phyloP scores from a whole-genome alignment of 306 rosid species.

The Fragaria ananassa region DNA sequence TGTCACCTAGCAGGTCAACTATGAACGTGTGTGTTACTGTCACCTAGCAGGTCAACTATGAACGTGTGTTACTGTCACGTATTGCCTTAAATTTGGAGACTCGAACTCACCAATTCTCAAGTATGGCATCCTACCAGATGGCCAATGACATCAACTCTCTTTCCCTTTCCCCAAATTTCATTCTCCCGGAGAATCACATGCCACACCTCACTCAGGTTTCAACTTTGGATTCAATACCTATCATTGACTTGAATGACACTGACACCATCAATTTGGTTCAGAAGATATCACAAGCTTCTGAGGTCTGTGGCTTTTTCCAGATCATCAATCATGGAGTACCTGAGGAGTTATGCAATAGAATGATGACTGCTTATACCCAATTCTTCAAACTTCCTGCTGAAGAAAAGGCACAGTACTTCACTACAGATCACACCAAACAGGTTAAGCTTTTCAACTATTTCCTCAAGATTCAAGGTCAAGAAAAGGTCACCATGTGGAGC shows the following conservation, averaged over 20 bases:
- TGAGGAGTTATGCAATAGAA: constrained; percentile 28
- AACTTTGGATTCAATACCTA: constrained; percentile 35
- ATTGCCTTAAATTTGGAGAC: not conserved
- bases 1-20: not conserved
- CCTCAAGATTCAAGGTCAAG: constrained; percentile 27
- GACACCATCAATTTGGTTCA: constrained; percentile 13
- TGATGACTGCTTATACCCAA: constrained; percentile 21
- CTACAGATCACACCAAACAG: constrained; percentile 32
- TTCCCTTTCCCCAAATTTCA: constrained; percentile 29
- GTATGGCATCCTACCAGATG: constrained; percentile 31
- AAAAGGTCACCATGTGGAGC: constrained; percentile 40
- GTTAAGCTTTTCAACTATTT: constrained; percentile 28
- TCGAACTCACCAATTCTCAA: not conserved
- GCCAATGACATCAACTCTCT: constrained; percentile 25
- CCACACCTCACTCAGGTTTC: constrained; percentile 43
- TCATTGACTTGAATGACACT: constrained; percentile 36
- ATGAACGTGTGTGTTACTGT: not conserved
- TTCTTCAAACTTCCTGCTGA: constrained; percentile 44
- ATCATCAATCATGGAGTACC: constrained; percentile 53
- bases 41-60: not conserved
- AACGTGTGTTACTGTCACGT: not conserved
- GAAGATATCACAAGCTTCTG: constrained; percentile 43
- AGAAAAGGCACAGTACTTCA: constrained; percentile 22
- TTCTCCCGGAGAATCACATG: constrained; percentile 39
- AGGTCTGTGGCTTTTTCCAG: constrained; percentile 46